Evolutionary conservation across 805 yeast genomes (phyloP), one percentile per base, ranked within the genome.

Genomic region (Yamadazyma akitaensis): DNA sequence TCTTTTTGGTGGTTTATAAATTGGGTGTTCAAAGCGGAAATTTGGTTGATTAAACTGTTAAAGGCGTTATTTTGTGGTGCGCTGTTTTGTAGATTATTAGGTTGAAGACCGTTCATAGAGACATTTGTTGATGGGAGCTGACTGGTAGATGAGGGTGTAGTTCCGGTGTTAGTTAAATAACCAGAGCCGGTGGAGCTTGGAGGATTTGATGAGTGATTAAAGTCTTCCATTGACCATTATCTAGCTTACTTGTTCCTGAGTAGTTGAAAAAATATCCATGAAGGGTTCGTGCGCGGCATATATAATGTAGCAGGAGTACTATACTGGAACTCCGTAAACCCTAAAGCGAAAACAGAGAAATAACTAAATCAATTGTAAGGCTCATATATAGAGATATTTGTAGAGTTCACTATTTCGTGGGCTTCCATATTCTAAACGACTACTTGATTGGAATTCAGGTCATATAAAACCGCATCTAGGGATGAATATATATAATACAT

Each of bases 1-100:
- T 48, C 51, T 21, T 33, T 44, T 42, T 56, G 60, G 49, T 58
- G 24, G 14, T 32, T 24, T 5, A 5, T 9, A 17, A 38, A 25
- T 25, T 38, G 32, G 16, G 18, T 25, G 10, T 14, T 38, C 14
- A 38, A 38, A 17, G 33, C 18, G 26, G 32, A n/a, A 5, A 38
- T 16, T 16, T 25, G 32, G 7, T 25, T 25, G 10, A 37, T 24
- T 18, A 37, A 16, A 7, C 13, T 19, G 10, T 21, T 12, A 19
- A 37, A 18, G 28, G 39, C 11, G 7, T 21, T n/a, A 37, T 37
- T 37, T 37, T 37, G 39, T 21, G 19, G 17, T 28, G 32, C 32
- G 32, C 32, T 28, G 9, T 28, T 28, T 13, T 28, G 32, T 5
- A 28, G 32, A 28, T 28, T 28, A 13, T 5, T 28, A 28, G 32